A percentile compares a stretch with the other conserved stretches of the same genome.
Evolutionary conservation across 352 stramenopile species (phyloP).

Genomic region (Globisporangium okanoganense): DNA sequence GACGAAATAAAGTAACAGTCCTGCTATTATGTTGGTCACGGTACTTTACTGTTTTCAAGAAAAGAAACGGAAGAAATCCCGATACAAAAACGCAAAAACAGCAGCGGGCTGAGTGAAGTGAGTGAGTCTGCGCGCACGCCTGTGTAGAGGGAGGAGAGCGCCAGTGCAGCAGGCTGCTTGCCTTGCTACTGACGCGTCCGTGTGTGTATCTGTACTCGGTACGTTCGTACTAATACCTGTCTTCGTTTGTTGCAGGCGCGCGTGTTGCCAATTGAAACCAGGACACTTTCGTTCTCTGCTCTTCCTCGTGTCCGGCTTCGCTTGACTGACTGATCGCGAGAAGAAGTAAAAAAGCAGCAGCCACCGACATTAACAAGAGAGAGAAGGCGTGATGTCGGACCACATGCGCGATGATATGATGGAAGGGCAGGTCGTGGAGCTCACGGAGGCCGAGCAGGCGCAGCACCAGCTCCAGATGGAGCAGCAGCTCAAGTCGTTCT

Average conservation of each 20-base stretch:
- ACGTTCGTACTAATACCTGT: neutral
- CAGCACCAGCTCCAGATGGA: slow-evolving; percentile 86
- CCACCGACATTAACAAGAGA: neutral
- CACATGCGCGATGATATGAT: slow-evolving; percentile 27
- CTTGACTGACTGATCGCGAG: neutral
- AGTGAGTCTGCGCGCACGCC: neutral
- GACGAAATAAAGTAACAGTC: neutral
- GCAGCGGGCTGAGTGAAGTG: neutral
- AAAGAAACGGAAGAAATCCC: neutral
- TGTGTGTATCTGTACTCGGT: neutral
- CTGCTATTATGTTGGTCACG: neutral
- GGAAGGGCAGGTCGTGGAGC: slow-evolving; percentile 84
- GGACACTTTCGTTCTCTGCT: neutral
- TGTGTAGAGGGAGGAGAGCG: neutral
- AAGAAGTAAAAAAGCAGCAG: neutral
- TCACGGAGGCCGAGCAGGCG: slow-evolving; percentile 82
- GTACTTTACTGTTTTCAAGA: neutral
- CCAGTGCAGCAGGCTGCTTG: neutral
- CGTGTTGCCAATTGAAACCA: neutral
- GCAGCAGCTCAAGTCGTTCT: slow-evolving; percentile 91
- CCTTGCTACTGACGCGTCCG: neutral
- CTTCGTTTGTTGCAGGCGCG: neutral
- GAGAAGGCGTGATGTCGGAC: slow-evolving; percentile 10
- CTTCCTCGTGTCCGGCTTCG: neutral
- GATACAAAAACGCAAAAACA: neutral